Evolutionary conservation across 768 basidiomycete species (phyloP), one percentile per base, ranked within the genome.

Genomic region (Kwoniella dendrophila): DNA sequence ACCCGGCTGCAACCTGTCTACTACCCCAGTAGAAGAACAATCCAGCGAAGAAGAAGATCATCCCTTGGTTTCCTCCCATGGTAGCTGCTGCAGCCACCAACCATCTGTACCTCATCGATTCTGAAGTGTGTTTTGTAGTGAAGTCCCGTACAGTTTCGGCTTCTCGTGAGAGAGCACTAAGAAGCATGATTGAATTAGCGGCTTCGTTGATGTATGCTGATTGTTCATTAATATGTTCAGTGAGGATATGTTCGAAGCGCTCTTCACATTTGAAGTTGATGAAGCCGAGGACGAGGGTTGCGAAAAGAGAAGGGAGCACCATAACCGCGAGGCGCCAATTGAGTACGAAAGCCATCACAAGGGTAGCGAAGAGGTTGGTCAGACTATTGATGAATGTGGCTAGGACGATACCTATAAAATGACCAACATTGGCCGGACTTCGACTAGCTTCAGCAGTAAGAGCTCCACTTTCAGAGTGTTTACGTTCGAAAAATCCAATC

Each of bases 401-500:
- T 24, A 71, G 61, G 48, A 76, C 64, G 7, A 78, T 45, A 22
- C 75, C 77, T 6, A 71, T 47, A 16, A 71, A 64, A 14, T 56
- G 66, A 10, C 73, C 70, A 32, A 75, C 69, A 26, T 76, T 68
- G 0, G 68, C 43, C 1, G 74, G 68, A 33, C 75, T 66, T 18
- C 50, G 53, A 16, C 72, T 61, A 14, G 71, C 66, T 4, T 66
- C 66, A 7, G 71, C 67, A 1, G 74, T 75, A n/a, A 79, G 71
- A n/a, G 63, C 68, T 10, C 78, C 78, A 3, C 67, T 51, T 5
- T 68, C 73, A 10, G 68, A 64, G n/a, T 66, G 49, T 18, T 65
- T 62, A 7, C 57, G 47, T 36, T 79, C 78, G 51, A 79, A 79
- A 51, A 68, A 79, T 4, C 66, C 72, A 29, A 77, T 69, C 22